Base-by-base conservation (phyloP, 768 basidiomycete genomes). In the Lepiota subincarnata region DNA sequence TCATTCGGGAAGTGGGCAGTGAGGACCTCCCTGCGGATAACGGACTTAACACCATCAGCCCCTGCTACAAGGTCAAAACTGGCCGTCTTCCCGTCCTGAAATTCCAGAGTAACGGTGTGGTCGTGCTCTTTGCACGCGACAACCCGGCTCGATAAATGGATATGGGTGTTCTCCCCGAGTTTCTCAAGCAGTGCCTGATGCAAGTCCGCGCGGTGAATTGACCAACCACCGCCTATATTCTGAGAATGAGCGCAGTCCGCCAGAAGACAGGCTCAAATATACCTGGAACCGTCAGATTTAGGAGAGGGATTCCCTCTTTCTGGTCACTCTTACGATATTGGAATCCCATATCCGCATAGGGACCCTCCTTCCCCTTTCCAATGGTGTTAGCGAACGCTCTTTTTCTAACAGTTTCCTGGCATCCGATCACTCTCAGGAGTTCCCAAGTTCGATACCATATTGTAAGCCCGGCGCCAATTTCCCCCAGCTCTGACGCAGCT, bases 191-290 rank as follows among this genome's bases (percentile, higher is more conserved):
- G 64, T 13, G 70, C 70, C 19, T 66, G 59, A 28, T 81, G 78
- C 37, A 83, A 75, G 48, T 78, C 74, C 1, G 78, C 73, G 12
- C 81, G 75, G 60, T 81, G 81, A 54, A 82, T 68, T n/a, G 64
- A 57, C 38, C 68, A 39, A 20, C 20, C 38, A 19, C 43, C 52
- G 5, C 52, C 52, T 53, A 31, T 10, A 16, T 11, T 31, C 28
- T 16, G 41, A 12, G 11, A 18, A n/a, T 19, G 13, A 13, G 37
- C 11, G 3, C 22, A 13, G 24, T n/a, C 0, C 6, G 39, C 1
- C 1, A 6, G 41, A 22, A 20, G 22, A 37, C 35, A 20, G 24
- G 20, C 2, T 14, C 2, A 3, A 18, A 39, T 58, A 43, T 48
- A 64, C 70, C 68, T 31, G 68, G 51, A 57, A 66, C 59, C 16